phyloP scores from a whole-genome alignment of 495 filamentous ascomycete genomes.

The Xylaria longipes region DNA sequence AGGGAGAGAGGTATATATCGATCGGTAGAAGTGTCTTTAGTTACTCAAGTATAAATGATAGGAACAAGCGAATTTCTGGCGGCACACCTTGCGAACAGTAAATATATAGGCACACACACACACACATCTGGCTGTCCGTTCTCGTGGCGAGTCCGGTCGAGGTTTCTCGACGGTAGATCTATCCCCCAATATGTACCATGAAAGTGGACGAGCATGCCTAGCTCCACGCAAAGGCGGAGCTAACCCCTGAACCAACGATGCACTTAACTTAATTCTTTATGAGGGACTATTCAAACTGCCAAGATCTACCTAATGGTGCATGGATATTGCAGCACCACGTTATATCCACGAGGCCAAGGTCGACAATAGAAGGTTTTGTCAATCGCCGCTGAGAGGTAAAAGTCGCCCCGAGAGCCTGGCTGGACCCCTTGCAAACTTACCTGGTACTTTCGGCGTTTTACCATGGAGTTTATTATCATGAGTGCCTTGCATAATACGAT shows the following conservation, averaged over 20 bases:
- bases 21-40: not conserved
- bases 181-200: not conserved
- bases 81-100: not conserved
- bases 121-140: not conserved
- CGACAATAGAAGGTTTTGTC: not conserved
- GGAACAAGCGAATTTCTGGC: not conserved
- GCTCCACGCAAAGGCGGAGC: not conserved
- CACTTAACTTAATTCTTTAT: not conserved
- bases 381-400: not conserved
- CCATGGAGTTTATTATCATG: not conserved
- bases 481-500: not conserved
- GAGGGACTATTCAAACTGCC: not conserved
- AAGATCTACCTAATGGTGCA: not conserved
- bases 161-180: not conserved
- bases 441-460: not conserved
- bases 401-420: not conserved
- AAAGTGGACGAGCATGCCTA: not conserved
- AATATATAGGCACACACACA: not conserved
- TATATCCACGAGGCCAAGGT: not conserved
- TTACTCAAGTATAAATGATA: not conserved
- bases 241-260: not conserved
- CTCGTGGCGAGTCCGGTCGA: not conserved
- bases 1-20: not conserved
- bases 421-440: not conserved
- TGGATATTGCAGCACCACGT: not conserved